Evolutionary conservation across 2,329 filamentous ascomycete species (phyloP), one percentile per base, ranked within the genome.

Genomic region (Shiraia sp.): DNA sequence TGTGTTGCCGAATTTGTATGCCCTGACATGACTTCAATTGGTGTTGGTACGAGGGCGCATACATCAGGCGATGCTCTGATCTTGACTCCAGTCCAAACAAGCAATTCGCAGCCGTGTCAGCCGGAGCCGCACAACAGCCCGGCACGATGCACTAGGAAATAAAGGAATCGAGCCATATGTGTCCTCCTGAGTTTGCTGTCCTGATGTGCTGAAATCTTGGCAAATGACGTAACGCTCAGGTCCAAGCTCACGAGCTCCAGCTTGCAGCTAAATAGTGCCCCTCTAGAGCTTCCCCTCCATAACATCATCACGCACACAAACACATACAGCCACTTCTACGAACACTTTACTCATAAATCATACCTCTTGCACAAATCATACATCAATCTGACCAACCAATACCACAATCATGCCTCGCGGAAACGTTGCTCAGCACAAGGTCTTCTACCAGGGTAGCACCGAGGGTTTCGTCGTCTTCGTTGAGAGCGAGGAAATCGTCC

Each of bases 391-490:
- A 39, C 32, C 17, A 46, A 36, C 38, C 29, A 49, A 4, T 46
- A 13, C 40, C 40, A 32, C 32, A 46, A 51, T 30, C 44, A 70
- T 71, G 68, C 42, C 66, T 59, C 66, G 64, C 41, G 69, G 63
- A 53, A 66, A 88, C 75, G 79, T 80, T 53, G 25, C 38, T 10
- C 80, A 85, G 71, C 79, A 78, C 75, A 95, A 93, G 77, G 80
- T 95, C 74, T 86, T 92, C 81, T 90, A 82, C 84, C 88, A 90
- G 80, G 90, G 89, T 74, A 71, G 72, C 49, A 45, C 75, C 37
- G 84, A 88, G 45, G 83, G 87, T 74, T 88, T 85, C 67, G 73
- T 87, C 59, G 74, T 88, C 72, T 83, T 84, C 58, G 76, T 82
- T 45, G 82, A 86, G 37, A 78, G 76, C 48, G 64, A 72, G 12